A percentile compares a stretch with the other conserved stretches of the same genome.
Conservation (phyloP, 2,329 filamentous ascomycete species). For the Neofusicoccum laricinum region DNA sequence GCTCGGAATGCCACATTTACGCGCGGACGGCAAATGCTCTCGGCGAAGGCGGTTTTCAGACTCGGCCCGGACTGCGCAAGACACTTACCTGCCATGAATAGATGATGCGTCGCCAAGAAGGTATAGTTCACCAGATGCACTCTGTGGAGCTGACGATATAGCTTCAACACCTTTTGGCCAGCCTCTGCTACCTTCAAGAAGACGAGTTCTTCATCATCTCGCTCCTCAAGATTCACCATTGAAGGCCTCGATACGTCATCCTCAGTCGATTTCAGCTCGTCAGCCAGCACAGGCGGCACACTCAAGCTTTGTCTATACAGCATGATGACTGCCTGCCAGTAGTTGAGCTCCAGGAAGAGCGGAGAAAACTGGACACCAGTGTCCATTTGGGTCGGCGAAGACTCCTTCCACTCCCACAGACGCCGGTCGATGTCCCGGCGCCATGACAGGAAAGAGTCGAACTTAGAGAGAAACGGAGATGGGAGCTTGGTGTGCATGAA, state of each 20-base stretch:
- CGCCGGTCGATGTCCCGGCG: conserved; percentile 81
- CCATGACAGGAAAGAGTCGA: conserved; percentile 85
- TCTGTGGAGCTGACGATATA: conserved; percentile 86
- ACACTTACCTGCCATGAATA: conserved; percentile 85
- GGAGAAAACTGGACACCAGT: conserved; percentile 87
- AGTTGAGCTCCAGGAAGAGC: conserved; percentile 90
- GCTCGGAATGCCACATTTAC: background rate
- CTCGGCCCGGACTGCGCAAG: background rate
- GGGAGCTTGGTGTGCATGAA: conserved; percentile 76
- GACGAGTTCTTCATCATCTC: conserved; percentile 84
- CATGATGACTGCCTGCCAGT: conserved; percentile 97
- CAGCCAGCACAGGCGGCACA: conserved; percentile 79
- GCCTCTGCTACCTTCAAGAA: conserved; percentile 95
- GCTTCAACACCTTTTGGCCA: conserved; percentile 84
- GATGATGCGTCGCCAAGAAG: conserved; percentile 89
- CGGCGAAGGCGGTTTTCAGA: background rate
- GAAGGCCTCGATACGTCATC: conserved; percentile 60
- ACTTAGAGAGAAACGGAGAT: conserved; percentile 80
- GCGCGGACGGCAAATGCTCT: background rate
- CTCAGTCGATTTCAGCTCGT: conserved; percentile 62
- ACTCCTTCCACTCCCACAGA: conserved; percentile 81
- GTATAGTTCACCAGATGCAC: conserved; percentile 92
- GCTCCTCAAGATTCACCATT: conserved; percentile 61
- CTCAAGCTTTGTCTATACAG: conserved; percentile 88
- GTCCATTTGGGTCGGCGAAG: conserved; percentile 71